Evolutionary conservation across 73 alveolate genomes (phyloP).

Genomic region (Symbiodinium natans): DNA sequence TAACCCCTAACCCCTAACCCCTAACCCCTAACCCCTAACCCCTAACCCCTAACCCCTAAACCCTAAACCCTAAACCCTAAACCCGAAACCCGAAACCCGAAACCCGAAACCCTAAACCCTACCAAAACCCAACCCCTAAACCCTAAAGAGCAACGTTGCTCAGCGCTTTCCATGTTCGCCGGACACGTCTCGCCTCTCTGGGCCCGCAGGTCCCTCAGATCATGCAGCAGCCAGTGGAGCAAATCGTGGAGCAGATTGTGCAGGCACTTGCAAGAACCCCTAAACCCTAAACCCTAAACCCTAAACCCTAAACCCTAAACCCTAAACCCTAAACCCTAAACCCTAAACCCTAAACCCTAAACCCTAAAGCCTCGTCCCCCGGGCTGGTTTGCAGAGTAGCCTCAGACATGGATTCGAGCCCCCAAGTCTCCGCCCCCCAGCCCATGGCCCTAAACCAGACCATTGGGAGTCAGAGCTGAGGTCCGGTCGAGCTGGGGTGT

Average conservation of each 20-base stretch:
- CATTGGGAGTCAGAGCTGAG: too few relatives aligned
- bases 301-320: background rate
- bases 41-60: background rate
- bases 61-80: background rate
- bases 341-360: background rate
- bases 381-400: too few relatives aligned
- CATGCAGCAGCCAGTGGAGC: slow-evolving; percentile 73
- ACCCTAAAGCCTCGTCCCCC: background rate
- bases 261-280: background rate
- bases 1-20: background rate
- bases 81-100: background rate
- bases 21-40: background rate
- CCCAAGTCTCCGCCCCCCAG: too few relatives aligned
- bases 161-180: too few relatives aligned
- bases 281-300: too few relatives aligned
- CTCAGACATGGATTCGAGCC: too few relatives aligned
- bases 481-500: too few relatives aligned
- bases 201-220: slow-evolving; percentile 50
- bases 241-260: slow-evolving; percentile 83
- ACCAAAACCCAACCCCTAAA: background rate
- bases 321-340: background rate
- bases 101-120: background rate
- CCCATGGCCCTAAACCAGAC: too few relatives aligned
- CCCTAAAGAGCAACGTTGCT: too few relatives aligned
- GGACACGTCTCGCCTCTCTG: background rate